These are phyloP conservation scores for Allium sativum DNA, from an alignment of 106 monocot genomes.

Conservation along the genomic window DNA sequence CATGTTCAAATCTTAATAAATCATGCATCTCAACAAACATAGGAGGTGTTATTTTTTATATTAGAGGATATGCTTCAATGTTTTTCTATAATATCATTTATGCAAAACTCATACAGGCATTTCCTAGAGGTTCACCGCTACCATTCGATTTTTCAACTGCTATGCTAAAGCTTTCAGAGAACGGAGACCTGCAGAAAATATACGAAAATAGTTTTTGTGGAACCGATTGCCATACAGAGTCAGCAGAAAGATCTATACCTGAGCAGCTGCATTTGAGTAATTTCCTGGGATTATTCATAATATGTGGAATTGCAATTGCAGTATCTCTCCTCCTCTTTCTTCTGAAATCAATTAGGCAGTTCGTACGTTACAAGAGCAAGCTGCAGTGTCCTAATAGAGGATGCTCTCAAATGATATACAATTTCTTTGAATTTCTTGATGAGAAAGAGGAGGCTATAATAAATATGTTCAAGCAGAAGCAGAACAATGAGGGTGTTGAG, in stretches of 20 bases:
- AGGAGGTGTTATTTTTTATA: no score
- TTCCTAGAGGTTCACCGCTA: constrained; percentile 52
- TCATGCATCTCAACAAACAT: no score
- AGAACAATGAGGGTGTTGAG: constrained; percentile 7
- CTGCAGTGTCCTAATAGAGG: constrained; percentile 7
- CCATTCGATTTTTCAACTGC: constrained; percentile 62
- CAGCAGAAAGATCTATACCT: constrained; percentile 11
- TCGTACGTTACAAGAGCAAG: constrained; percentile 18
- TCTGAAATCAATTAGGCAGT: constrained; percentile 36
- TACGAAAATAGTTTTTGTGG: constrained; percentile 56
- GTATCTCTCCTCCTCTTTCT: constrained; percentile 35
- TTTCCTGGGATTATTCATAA: constrained; percentile 56
- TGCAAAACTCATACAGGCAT: constrained; percentile 31
- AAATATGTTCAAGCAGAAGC: constrained; percentile 21
- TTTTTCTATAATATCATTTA: background rate
- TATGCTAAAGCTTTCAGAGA: constrained; percentile 66
- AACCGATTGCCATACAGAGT: constrained; percentile 9
- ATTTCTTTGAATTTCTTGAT: constrained; percentile 43
- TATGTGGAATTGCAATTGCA: constrained; percentile 35
- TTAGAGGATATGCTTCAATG: no score
- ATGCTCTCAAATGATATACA: constrained; percentile 13
- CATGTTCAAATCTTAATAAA: no score
- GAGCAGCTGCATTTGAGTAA: constrained; percentile 36
- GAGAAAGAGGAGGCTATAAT: constrained; percentile 40
- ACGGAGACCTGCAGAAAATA: constrained; percentile 54